Evolutionary conservation across 306 rosid genomes (phyloP).

Genomic region (Psophocarpus tetragonolobus): DNA sequence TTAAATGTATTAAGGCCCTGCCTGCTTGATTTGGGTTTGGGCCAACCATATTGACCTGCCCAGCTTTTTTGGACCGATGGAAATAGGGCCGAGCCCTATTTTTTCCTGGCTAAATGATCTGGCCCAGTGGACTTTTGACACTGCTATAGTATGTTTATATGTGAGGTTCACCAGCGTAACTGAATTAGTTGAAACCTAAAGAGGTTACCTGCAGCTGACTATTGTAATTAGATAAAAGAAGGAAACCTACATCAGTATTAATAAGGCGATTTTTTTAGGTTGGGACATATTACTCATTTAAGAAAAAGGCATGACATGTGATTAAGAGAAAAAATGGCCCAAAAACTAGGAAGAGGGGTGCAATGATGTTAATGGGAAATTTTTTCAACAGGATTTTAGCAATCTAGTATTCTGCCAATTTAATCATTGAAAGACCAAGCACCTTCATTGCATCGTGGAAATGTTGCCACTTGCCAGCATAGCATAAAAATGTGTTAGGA

Average conservation of each 20-base stretch:
- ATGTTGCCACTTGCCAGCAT: neutral
- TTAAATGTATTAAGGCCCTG: neutral
- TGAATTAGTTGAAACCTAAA: neutral
- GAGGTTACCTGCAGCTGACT: neutral
- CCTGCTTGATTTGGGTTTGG: slow-evolving; percentile 1
- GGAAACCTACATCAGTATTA: neutral
- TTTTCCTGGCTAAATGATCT: neutral
- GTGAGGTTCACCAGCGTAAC: neutral
- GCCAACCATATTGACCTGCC: neutral
- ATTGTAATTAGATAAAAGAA: neutral
- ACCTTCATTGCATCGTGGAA: neutral
- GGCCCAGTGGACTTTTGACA: neutral
- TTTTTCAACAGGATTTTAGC: neutral
- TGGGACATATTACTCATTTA: neutral
- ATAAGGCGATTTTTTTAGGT: neutral
- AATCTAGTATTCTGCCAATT: neutral
- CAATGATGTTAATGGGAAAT: neutral
- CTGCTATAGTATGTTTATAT: neutral
- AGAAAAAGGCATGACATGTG: neutral
- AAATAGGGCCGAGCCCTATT: neutral
- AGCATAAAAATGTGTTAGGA: neutral
- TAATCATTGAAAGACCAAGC: neutral
- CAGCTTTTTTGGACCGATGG: neutral
- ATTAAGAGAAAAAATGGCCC: neutral
- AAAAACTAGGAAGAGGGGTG: neutral